Base-by-base conservation (phyloP, 306 rosid genomes). In the Dryas drummondii region DNA sequence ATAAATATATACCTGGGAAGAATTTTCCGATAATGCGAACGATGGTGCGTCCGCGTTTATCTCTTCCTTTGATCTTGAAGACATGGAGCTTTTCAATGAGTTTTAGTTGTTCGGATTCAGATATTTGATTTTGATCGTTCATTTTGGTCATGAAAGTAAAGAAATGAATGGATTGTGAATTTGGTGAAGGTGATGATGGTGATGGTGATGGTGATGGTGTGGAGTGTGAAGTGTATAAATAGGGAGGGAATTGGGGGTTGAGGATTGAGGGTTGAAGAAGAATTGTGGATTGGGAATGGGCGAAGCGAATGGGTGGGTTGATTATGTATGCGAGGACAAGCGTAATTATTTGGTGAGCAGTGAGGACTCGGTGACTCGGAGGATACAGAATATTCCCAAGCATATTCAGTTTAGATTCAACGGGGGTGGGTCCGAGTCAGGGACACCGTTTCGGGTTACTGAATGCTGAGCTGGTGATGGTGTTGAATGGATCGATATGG, bases 31-130 rank as follows among this genome's bases (percentile, higher is more conserved):
- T 80, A 58, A 94, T 74, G 79, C 94, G 97, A 41, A 94, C 88
- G 85, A 94, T 84, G 80, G 78, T 83, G 77, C 91, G 88, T 40
- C 96, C 93, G 0, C 85, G 97, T 4, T 90, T 94, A 62, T 94
- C 97, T 55, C 75, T 76, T 55, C 99, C 97, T 74, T 85, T 85
- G 92, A 94, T 84, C 82, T 85, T 85, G 93, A 94, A 92, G 55
- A 90, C 83, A 42, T 88, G 82, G 22, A 86, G 81, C 57, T 84
- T 90, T 0, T 91, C 90, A n/a, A 93, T 78, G 67, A 94, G 82
- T 5, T 81, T 82, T 53, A 78, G 85, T 51, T 84, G 94, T 26
- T 88, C 91, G 45, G 82, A 49, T 45, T 84, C 82, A 37, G 96
- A 86, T 11, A 85, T 76, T 19, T 81, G 71, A 8, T 68, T 5